These are phyloP conservation scores for Ceratobasidium sp. DNA, from an alignment of 1,284 basidiomycete genomes.

Conservation along the genomic window DNA sequence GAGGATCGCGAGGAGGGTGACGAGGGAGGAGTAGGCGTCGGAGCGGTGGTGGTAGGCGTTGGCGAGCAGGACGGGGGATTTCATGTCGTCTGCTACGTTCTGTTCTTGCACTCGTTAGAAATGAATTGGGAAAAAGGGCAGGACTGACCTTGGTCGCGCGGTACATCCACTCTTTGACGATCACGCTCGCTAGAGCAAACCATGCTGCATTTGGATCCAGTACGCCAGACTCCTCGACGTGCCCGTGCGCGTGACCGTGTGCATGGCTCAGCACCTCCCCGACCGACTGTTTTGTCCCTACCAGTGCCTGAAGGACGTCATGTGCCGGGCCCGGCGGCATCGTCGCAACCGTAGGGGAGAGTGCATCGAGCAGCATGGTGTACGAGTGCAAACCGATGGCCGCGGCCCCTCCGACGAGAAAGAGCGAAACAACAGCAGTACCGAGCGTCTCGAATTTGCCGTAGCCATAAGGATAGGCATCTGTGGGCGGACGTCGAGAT, in stretches of 20 bases:
- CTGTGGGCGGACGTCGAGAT: constrained; percentile 81
- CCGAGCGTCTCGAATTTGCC: constrained; percentile 96
- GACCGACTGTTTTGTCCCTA: constrained; percentile 65
- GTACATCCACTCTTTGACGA: constrained; percentile 94
- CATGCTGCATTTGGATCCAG: constrained; percentile 93
- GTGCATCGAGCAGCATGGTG: constrained; percentile 70
- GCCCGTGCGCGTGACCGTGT: constrained; percentile 60
- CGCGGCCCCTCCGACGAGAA: constrained; percentile 78
- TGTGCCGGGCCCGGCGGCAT: constrained; percentile 71
- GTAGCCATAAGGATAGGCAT: constrained; percentile 85
- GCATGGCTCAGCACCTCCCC: constrained; percentile 63
- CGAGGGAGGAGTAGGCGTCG: constrained; percentile 90
- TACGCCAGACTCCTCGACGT: constrained; percentile 52
- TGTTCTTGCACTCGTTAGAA: neutral
- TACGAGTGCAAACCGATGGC: constrained; percentile 96
- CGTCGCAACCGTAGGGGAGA: constrained; percentile 67
- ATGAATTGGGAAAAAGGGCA: neutral
- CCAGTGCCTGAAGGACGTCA: constrained; percentile 67
- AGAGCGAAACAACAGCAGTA: constrained; percentile 73
- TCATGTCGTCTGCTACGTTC: constrained; percentile 88
- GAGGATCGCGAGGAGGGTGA: constrained; percentile 89
- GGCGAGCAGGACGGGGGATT: constrained; percentile 88
- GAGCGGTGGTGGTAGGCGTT: constrained; percentile 95
- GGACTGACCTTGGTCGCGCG: constrained; percentile 70
- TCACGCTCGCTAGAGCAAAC: constrained; percentile 86